Evolutionary conservation across 495 filamentous ascomycete genomes (phyloP), one percentile per base, ranked within the genome.

Genomic region (Penicillium simplicissimum): DNA sequence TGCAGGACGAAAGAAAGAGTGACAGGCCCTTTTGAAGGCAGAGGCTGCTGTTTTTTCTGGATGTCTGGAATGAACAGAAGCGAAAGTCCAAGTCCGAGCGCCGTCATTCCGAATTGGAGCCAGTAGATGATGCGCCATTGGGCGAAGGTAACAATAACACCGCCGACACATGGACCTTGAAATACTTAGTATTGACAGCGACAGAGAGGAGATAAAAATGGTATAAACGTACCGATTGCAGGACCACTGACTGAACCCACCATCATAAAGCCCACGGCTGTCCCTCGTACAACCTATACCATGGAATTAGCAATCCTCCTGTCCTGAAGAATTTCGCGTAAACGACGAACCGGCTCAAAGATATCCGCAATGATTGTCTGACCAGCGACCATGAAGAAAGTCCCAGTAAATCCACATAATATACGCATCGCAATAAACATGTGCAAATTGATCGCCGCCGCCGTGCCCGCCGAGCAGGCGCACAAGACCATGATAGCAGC

Each of bases 41-140:
- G 49, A 11, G 25, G 21, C 13, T 52, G 57, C 10, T 31, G 55
- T 25, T 71, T 62, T 51, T 61, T 37, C 45, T 71, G 60, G 17
- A 79, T 66, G 35, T 63, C 68, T 10, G 79, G 78, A 0, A 81
- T 68, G 40, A 80, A 77, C n/a, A 80, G 54, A 13, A 77, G 17
- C 2, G 78, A 75, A 0, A 79, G 58, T 8, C 67, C 37, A 3
- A 80, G 66, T 1, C 79, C 77, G 35, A 81, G 65, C 37, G 71
- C 76, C 4, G 77, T 74, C 62, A 87, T 77, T 19, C 70, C 82
- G 25, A 80, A 77, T 63, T 86, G 84, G 28, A 85, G 71, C 84
- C 84, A 85, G 74, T 83, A 85, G 61, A 85, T 85, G 59, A 77
- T 77, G 28, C 84, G 73, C 84, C 84, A 87, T 35, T 72, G 68